A percentile compares a stretch with the other conserved stretches of the same genome.
Conservation (phyloP, 2,329 filamentous ascomycete species). For the Venturia nashicola region DNA sequence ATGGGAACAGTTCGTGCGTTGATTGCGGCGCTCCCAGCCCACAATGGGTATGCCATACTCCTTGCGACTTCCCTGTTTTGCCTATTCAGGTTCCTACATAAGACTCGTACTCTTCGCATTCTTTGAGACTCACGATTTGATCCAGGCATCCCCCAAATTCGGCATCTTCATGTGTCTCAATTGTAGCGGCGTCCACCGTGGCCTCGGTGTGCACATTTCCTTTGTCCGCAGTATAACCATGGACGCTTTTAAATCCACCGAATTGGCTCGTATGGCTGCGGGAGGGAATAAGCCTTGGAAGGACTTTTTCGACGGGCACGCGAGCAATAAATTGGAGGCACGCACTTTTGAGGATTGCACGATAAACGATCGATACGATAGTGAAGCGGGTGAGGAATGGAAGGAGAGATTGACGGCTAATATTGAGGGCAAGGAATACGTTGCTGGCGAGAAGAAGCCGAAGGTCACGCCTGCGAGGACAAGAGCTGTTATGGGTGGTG, state of each 20-base stretch:
- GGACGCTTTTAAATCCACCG: constrained; percentile 91
- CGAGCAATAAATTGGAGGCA: constrained; percentile 31
- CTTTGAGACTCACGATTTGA: background rate
- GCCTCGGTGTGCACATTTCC: constrained; percentile 92
- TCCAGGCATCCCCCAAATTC: constrained; percentile 74
- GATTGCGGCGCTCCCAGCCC: constrained; percentile 93
- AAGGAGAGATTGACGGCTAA: constrained; percentile 81
- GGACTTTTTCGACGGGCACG: constrained; percentile 61
- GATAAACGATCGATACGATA: constrained; percentile 81
- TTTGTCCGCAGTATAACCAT: constrained; percentile 97
- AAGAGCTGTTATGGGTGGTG: constrained; percentile 18
- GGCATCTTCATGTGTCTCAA: constrained; percentile 97
- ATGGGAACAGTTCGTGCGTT: constrained; percentile 81
- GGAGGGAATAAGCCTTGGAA: constrained; percentile 86
- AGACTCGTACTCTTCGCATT: background rate
- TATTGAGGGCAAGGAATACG: constrained; percentile 79
- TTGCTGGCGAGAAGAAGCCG: constrained; percentile 40
- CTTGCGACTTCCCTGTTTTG: constrained; percentile 9
- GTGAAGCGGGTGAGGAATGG: constrained; percentile 86
- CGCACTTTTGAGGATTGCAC: constrained; percentile 70
- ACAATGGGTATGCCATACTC: constrained; percentile 64
- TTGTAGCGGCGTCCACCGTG: constrained; percentile 88
- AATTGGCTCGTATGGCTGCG: constrained; percentile 86
- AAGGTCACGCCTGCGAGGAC: constrained; percentile 26
- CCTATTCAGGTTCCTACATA: constrained; percentile 9